Base-by-base conservation (phyloP, 2,329 filamentous ascomycete species). In the Fusarium mundagurra region DNA sequence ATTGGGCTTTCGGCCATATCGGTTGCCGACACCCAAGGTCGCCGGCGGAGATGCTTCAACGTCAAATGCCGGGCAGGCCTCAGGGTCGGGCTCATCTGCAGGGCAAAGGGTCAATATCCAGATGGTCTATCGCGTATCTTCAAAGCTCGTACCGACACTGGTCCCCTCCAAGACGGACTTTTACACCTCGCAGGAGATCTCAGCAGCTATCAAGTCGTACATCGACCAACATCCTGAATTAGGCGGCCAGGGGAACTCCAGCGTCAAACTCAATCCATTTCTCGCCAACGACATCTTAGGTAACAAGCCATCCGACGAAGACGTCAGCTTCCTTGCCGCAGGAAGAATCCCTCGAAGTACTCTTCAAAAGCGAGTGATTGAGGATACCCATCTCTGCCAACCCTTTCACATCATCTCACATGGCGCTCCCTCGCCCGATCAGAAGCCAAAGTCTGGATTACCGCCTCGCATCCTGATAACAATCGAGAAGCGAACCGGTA, bases 401-500 rank as follows among this genome's bases (percentile, higher is more conserved):
- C 75, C 75, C 14, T 74, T 71, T 39, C 63, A 77, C n/a, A 34
- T 74, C 20, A 76, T 77, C 31, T 61, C 53, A 3, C 60, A 75
- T 13, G 54, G 71, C 2, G 54, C 48, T 3, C 50, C 57, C 3
- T 20, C 75, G 1, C 43, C 75, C 0, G 73, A 74, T 1, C 75
- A 77, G 16, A 77, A 69, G 53, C 75, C 75, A 12, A 77, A 76
- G 36, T 68, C 73, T 20, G 75, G 75, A 3, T 31, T 53, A 4
- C 75, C 75, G 0, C 75, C 75, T 39, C 75, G 61, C 1, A 54
- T 77, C 22, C 36, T 73, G 8, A 58, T 77, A 44, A 77, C 75
- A 4, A 67, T 76, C 8, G 75, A 77, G 53, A 77, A 77, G 6
- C 71, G 75, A 65, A 77, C 75, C 1, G 75, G 75, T 5, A 77